Conservation (phyloP, 495 filamentous ascomycete species). For the Talaromyces liani region DNA sequence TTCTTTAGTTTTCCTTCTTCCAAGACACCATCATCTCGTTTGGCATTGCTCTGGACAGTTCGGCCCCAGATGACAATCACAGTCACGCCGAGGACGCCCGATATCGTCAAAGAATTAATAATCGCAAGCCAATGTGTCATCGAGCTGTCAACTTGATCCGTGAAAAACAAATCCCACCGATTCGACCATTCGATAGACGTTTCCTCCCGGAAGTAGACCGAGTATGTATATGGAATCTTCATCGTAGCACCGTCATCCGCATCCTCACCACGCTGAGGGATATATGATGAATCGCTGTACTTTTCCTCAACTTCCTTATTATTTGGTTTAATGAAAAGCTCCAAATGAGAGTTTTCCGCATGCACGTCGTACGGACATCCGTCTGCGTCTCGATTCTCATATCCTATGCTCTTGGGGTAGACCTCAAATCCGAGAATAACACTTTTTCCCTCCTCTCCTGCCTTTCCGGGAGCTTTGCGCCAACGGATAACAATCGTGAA, state of each 20-base stretch:
- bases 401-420: conserved; percentile 77
- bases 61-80: conserved; percentile 81
- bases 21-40: conserved; percentile 54
- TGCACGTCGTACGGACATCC: conserved; percentile 65
- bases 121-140: conserved; percentile 92
- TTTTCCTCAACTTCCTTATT: conserved; percentile 46
- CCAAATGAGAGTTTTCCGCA: conserved; percentile 53
- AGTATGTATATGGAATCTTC: conserved; percentile 83
- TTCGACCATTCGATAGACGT: conserved; percentile 74
- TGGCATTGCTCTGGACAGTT: conserved; percentile 77
- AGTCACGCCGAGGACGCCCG: conserved; percentile 69
- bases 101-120: conserved; percentile 83
- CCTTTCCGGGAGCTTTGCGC: conserved; percentile 61
- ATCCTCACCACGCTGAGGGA: conserved; percentile 44
- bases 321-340: conserved; percentile 60
- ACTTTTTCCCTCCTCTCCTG: conserved; percentile 64
- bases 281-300: conserved; percentile 55
- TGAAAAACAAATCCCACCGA: conserved; percentile 91
- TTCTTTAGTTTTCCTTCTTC: conserved; percentile 61
- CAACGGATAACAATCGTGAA: conserved; percentile 83
- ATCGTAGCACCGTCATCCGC: conserved; percentile 63
- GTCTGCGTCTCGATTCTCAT: conserved; percentile 46
- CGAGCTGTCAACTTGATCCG: conserved; percentile 78
- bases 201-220: conserved; percentile 87
- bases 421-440: conserved; percentile 91